Conservation (phyloP, 768 basidiomycete genomes). For the Terana coerulea region DNA sequence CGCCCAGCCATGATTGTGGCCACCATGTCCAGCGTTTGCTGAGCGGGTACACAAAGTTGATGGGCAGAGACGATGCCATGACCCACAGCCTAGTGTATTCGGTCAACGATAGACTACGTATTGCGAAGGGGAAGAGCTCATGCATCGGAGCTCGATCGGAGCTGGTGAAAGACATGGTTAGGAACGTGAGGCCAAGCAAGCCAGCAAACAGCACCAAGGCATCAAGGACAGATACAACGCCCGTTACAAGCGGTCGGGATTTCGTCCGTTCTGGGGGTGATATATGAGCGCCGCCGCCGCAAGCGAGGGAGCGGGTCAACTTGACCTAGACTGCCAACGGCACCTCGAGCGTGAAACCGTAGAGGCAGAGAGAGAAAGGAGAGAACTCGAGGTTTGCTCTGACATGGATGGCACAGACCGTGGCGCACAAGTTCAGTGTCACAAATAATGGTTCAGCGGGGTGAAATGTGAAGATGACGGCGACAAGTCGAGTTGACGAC, state of each 20-base stretch:
- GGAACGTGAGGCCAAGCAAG: constrained; percentile 10
- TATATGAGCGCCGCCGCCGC: no score
- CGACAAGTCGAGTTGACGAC: no score
- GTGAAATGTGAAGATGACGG: no score
- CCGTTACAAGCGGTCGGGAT: constrained; percentile 28
- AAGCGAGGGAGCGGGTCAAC: constrained; percentile 5
- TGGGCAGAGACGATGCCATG: constrained; percentile 17
- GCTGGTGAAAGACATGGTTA: not conserved
- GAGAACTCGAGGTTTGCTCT: no score
- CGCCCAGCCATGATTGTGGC: constrained; percentile 55
- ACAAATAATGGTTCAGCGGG: no score
- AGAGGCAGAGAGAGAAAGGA: no score
- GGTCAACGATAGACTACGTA: constrained; percentile 7
- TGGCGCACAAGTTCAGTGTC: no score
- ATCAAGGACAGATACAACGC: constrained; percentile 23
- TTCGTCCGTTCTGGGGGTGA: constrained; percentile 27
- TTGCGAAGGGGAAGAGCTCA: constrained; percentile 6
- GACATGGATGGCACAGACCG: no score
- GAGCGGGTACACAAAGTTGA: constrained; percentile 39
- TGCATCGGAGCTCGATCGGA: no score
- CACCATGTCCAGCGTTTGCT: constrained; percentile 56
- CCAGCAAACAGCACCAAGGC: constrained; percentile 24
- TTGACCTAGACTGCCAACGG: no score
- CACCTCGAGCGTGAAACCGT: no score
- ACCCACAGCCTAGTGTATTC: constrained; percentile 13